Evolutionary conservation across 768 basidiomycete genomes (phyloP), one percentile per base, ranked within the genome.

Genomic region (Baorangia bicolor): DNA sequence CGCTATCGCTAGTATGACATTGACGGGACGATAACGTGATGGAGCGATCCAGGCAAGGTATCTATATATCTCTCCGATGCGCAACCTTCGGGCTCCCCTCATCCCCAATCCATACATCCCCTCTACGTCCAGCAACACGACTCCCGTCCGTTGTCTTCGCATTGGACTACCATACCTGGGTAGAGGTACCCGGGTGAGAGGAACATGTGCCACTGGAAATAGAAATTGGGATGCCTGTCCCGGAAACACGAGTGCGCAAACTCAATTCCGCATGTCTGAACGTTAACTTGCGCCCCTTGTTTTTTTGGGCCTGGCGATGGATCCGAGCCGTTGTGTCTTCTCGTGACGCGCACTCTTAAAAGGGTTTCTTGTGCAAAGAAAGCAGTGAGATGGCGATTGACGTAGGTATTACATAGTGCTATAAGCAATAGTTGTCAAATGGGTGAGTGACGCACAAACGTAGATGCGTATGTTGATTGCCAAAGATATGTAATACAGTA

Each of bases 401-500:
- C 44, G 37, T 50, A 20, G 48, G 0, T 18, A 14, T 49, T 37
- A 28, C 13, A 42, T 20, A 51, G 51, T 38, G 45, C 62, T 34
- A 55, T 54, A 52, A 30, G 35, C 55, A 12, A 48, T 1, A 33
- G 4, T 4, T 11, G 49, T 2, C 25, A 44, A 34, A 57, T 46
- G 37, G 25, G 14, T 2, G n/a, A 33, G 21, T 21, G 34, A n/a
- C 31, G 25, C 23, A 41, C n/a, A 14, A 51, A n/a, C 18, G 41
- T 37, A 30, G 33, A 52, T 52, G 58, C 39, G 49, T 5, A 41
- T 35, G 52, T 43, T 23, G 47, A 67, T 57, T 66, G 53, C 52
- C 50, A 62, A 60, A 53, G 34, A 64, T 55, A 25, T 35, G 54
- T 51, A 45, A 63, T 61, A 59, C 21, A 56, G 43, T 65, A 70